Evolutionary conservation across 306 rosid genomes (phyloP).

Genomic region (Prunus mongolica): DNA sequence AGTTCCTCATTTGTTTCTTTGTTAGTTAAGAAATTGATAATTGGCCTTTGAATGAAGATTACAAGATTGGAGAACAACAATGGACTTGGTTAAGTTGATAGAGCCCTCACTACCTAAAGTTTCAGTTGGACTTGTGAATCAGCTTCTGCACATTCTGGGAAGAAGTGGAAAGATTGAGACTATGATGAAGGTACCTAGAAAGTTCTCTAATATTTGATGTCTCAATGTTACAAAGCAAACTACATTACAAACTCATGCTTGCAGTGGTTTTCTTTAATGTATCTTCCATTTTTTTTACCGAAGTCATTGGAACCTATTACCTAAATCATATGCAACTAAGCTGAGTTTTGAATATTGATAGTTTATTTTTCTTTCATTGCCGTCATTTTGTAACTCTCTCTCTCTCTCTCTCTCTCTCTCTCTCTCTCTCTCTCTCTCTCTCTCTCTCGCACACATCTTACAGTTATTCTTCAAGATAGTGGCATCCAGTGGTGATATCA

Average conservation of each 20-base stretch:
- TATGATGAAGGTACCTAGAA: slow-evolving; percentile 70
- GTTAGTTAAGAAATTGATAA: slow-evolving; percentile 21
- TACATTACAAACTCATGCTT: neutral
- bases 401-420: neutral
- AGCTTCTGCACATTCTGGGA: slow-evolving; percentile 73
- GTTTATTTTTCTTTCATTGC: neutral
- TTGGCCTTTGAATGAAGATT: slow-evolving; percentile 45
- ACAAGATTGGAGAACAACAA: slow-evolving; percentile 82
- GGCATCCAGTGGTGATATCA: slow-evolving; percentile 61
- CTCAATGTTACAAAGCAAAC: neutral
- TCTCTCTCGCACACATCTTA: neutral
- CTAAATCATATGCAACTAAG: neutral
- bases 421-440: no score
- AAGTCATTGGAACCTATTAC: neutral
- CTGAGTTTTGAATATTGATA: neutral
- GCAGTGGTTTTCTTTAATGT: neutral
- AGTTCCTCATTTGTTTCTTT: slow-evolving; percentile 4
- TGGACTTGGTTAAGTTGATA: slow-evolving; percentile 59
- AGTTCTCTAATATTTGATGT: slow-evolving; percentile 17
- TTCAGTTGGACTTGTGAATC: slow-evolving; percentile 66
- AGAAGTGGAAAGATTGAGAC: slow-evolving; percentile 78
- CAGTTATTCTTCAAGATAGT: slow-evolving; percentile 85
- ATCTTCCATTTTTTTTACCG: neutral
- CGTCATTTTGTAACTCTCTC: neutral
- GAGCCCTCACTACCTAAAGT: slow-evolving; percentile 69